These are phyloP conservation scores for Chrysosporium queenslandicum DNA, from an alignment of 2,329 filamentous ascomycete genomes.

Conservation along the genomic window DNA sequence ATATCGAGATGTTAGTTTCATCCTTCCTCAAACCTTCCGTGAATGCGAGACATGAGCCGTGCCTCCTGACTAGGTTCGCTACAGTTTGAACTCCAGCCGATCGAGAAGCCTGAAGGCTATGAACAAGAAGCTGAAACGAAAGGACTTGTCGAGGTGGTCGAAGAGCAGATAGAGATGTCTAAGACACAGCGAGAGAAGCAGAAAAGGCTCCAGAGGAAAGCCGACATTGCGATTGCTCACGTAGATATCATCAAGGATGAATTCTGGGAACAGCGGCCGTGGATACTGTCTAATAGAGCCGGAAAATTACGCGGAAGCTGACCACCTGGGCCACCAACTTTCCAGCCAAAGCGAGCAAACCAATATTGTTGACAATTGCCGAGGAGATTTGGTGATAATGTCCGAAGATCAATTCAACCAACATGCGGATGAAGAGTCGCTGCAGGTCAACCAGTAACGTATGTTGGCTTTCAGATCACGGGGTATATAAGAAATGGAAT, in stretches of 20 bases:
- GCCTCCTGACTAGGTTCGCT: background rate
- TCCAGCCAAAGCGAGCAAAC: background rate
- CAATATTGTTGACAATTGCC: background rate
- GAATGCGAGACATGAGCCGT: background rate
- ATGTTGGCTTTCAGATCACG: no score
- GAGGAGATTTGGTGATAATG: background rate
- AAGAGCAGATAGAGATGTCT: constrained; percentile 47
- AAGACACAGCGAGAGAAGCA: constrained; percentile 78
- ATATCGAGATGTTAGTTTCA: constrained; percentile 58
- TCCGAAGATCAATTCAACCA: background rate
- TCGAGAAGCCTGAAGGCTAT: constrained; percentile 22
- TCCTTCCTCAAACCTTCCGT: no score
- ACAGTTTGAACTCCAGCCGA: constrained; percentile 62
- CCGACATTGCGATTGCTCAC: constrained; percentile 70
- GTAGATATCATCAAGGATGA: constrained; percentile 90
- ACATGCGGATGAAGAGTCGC: background rate
- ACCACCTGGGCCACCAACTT: background rate
- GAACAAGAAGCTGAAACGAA: constrained; percentile 10
- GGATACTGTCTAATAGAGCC: constrained; percentile 66
- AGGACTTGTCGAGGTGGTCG: constrained; percentile 9
- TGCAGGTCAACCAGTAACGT: no score
- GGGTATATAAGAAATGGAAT: background rate
- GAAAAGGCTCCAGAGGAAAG: constrained; percentile 69
- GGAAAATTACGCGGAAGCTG: constrained; percentile 49
- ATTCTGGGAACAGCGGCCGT: constrained; percentile 82